phyloP scores from a whole-genome alignment of 352 stramenopile genomes.

The Globisporangium megalacanthum region DNA sequence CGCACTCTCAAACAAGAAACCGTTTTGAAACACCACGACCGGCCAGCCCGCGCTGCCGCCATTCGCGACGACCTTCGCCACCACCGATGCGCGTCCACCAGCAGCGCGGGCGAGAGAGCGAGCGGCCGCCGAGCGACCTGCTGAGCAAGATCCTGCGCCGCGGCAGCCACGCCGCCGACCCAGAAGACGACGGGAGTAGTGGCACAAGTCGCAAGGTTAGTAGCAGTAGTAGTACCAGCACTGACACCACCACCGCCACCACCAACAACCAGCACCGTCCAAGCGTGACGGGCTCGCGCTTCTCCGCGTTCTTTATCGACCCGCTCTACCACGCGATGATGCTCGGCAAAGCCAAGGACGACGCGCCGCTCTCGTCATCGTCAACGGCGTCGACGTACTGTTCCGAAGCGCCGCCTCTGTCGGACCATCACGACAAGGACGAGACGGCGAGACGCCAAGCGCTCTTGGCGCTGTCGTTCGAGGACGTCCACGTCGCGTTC shows the following conservation, averaged over 20 bases:
- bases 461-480: constrained; percentile 10
- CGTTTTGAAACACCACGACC: not conserved
- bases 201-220: not conserved
- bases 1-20: constrained; percentile 8
- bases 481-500: constrained; percentile 13
- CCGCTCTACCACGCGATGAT: constrained; percentile 16
- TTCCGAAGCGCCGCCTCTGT: not conserved
- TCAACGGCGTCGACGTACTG: not conserved
- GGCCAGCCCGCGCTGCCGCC: too few relatives aligned
- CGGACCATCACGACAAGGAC: not conserved
- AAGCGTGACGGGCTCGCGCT: constrained; percentile 12
- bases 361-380: constrained; percentile 1
- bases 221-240: constrained; percentile 5
- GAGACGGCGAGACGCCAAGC: constrained; percentile 5
- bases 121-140: constrained; percentile 15
- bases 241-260: not conserved
- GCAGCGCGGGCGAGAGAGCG: constrained; percentile 13
- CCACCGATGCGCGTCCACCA: constrained; percentile 13
- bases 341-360: constrained; percentile 13
- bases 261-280: constrained; percentile 12
- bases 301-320: constrained; percentile 17
- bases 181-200: constrained; percentile 2
- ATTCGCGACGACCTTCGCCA: not conserved
- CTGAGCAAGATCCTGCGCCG: constrained; percentile 20
- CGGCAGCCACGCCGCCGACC: constrained; percentile 10